Conservation (phyloP, 768 basidiomycete genomes). For the Suillus fuscotomentosus region DNA sequence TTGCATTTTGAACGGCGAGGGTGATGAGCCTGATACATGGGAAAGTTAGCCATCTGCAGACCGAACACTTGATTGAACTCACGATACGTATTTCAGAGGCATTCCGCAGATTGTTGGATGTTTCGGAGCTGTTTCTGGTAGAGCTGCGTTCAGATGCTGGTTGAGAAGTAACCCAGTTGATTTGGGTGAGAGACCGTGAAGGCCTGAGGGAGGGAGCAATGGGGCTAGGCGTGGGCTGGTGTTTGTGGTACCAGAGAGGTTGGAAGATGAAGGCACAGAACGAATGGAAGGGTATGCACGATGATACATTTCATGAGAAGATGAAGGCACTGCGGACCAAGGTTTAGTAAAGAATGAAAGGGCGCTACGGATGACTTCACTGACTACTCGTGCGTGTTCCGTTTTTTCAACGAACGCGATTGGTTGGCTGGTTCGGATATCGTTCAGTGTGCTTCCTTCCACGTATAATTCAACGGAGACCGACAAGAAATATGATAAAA, state of each 20-base stretch:
- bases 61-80: conserved; percentile 30
- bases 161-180: conserved; percentile 34
- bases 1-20: conserved; percentile 92
- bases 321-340: conserved; percentile 27
- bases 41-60: conserved; percentile 7
- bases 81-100: conserved; percentile 82
- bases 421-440: not conserved
- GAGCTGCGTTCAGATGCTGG: conserved; percentile 32
- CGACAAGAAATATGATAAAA: not conserved
- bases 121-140: conserved; percentile 25
- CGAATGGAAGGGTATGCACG: conserved; percentile 56
- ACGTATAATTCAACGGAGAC: not conserved
- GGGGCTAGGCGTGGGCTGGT: conserved; percentile 47
- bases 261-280: conserved; percentile 46
- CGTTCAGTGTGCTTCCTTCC: not conserved
- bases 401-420: conserved; percentile 2
- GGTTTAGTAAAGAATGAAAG: conserved; percentile 14
- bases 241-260: conserved; percentile 15
- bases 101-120: conserved; percentile 63
- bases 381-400: conserved; percentile 4
- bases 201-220: conserved; percentile 47
- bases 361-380: conserved; percentile 21
- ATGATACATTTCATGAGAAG: conserved; percentile 59
- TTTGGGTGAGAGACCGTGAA: conserved; percentile 42
- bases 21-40: conserved; percentile 55